Evolutionary conservation across 106 monocot genomes (phyloP).

Genomic region (Iris macrosiphon): DNA sequence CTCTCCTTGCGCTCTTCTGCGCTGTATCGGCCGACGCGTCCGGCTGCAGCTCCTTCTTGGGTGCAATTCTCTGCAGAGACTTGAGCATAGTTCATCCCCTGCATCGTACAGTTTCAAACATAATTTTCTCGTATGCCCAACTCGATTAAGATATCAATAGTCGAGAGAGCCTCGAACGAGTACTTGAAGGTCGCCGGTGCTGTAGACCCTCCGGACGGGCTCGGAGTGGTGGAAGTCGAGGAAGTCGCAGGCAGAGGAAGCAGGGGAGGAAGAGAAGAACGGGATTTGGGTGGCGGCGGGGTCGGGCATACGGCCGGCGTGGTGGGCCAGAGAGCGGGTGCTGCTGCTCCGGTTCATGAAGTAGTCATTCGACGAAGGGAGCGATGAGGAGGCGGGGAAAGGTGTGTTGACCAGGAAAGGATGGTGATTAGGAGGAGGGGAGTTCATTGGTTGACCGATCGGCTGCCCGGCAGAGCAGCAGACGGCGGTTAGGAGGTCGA

Average conservation of each 20-base stretch:
- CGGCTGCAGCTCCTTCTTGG: constrained; percentile 13
- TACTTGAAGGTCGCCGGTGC: constrained; percentile 15
- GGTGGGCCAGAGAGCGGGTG: constrained; percentile 6
- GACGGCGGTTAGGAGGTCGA: no score
- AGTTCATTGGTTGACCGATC: no score
- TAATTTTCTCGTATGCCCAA: background rate
- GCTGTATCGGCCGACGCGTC: constrained; percentile 54
- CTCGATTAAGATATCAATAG: no score
- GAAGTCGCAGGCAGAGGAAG: background rate
- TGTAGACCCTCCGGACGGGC: constrained; percentile 11
- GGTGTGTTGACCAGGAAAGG: no score
- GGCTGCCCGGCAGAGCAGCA: no score
- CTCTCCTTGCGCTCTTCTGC: constrained; percentile 78
- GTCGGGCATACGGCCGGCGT: background rate
- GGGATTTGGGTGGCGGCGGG: no score
- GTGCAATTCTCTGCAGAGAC: constrained; percentile 12
- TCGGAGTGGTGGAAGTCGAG: constrained; percentile 2
- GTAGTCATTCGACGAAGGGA: background rate
- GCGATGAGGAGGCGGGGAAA: background rate
- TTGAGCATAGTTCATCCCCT: constrained; percentile 31
- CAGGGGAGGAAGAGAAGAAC: background rate
- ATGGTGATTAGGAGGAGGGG: no score
- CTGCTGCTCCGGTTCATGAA: constrained; percentile 1
- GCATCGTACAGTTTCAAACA: no score
- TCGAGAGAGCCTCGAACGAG: background rate